These are phyloP conservation scores for Alternaria metachromatica DNA, from an alignment of 2,329 filamentous ascomycete species.

Conservation along the genomic window DNA sequence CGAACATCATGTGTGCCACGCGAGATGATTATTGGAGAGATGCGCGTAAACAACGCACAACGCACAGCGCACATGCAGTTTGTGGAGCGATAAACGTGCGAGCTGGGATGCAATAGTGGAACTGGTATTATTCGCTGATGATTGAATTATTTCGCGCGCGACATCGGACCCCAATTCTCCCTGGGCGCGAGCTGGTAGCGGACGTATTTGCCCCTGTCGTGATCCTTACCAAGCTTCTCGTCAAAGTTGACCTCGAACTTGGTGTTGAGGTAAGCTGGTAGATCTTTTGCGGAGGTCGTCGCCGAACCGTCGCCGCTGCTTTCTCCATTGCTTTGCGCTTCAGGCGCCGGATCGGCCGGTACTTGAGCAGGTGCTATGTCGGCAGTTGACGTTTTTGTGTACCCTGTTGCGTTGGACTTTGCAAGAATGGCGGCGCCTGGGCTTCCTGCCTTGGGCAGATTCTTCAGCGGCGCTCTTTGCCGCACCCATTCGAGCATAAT, in stretches of 20 bases:
- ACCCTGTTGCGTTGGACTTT: constrained; percentile 26
- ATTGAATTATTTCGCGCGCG: constrained; percentile 51
- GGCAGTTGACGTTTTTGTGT: constrained; percentile 7
- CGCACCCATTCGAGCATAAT: constrained; percentile 90
- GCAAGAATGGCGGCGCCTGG: constrained; percentile 70
- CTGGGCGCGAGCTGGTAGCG: constrained; percentile 90
- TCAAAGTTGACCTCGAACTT: constrained; percentile 76
- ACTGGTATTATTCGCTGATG: background rate
- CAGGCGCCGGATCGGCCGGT: constrained; percentile 1
- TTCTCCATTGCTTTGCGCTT: constrained; percentile 11
- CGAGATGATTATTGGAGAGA: constrained; percentile 1
- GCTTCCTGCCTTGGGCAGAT: constrained; percentile 72
- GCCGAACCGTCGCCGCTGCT: constrained; percentile 1
- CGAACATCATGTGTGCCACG: constrained; percentile 2
- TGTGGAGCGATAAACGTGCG: background rate
- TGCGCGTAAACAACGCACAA: background rate
- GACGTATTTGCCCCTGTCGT: constrained; percentile 70
- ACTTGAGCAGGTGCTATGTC: constrained; percentile 6
- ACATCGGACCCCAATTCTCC: constrained; percentile 92
- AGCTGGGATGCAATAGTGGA: background rate
- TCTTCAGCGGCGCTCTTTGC: constrained; percentile 79
- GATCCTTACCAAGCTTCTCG: constrained; percentile 75
- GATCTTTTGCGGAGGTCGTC: background rate
- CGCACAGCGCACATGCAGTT: background rate
- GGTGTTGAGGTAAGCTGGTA: constrained; percentile 32